These are phyloP conservation scores for Delonix regia DNA, from an alignment of 306 rosid species.

Conservation along the genomic window DNA sequence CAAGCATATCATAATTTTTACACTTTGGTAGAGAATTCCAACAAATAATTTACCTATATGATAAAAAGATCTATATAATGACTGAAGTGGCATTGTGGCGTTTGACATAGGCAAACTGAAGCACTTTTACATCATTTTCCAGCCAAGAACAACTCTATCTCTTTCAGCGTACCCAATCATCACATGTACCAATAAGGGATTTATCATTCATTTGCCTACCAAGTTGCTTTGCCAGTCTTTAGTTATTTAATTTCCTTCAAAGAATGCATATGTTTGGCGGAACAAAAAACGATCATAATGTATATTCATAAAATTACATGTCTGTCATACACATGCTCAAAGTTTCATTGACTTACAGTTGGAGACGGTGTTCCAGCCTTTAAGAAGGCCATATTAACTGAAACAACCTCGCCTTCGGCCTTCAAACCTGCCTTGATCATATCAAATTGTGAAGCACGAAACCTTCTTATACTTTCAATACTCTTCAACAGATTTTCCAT, in stretches of 20 bases:
- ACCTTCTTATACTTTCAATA: slow-evolving; percentile 76
- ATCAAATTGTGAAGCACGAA: slow-evolving; percentile 83
- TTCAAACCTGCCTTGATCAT: slow-evolving; percentile 81
- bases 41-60: background rate
- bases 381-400: slow-evolving; percentile 81
- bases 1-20: background rate
- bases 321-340: slow-evolving; percentile 9
- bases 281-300: slow-evolving; percentile 3
- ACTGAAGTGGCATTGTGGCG: background rate
- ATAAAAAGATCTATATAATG: background rate
- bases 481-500: slow-evolving; percentile 92
- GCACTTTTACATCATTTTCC: background rate
- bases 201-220: background rate
- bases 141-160: slow-evolving; percentile 1
- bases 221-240: background rate
- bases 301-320: background rate
- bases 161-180: background rate
- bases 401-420: slow-evolving; percentile 80
- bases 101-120: background rate
- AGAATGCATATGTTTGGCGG: background rate
- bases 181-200: background rate
- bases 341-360: slow-evolving; percentile 57
- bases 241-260: background rate
- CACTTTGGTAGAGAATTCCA: background rate
- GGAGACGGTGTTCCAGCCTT: slow-evolving; percentile 94